Conservation (phyloP, 768 basidiomycete species). For the Pleurotus salmoneostramineus region DNA sequence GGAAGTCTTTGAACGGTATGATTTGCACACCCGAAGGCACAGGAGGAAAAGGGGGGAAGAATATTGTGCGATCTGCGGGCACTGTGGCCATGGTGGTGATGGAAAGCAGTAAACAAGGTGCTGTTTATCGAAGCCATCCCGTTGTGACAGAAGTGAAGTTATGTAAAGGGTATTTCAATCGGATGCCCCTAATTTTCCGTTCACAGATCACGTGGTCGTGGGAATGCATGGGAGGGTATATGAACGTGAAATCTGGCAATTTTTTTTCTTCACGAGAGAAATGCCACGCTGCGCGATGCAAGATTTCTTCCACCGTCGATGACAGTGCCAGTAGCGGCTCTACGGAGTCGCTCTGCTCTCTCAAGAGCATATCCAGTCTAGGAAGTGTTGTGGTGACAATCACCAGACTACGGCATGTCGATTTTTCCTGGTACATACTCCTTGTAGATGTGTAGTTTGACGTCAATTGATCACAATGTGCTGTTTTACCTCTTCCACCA, state of each 20-base stretch:
- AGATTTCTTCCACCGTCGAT: slow-evolving; percentile 44
- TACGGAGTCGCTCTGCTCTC: slow-evolving; percentile 49
- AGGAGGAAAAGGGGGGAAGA: slow-evolving; percentile 24
- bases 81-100: too few species aligned
- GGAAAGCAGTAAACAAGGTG: too few species aligned
- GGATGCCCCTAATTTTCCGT: too few species aligned
- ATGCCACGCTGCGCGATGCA: slow-evolving; percentile 66
- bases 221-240: too few species aligned
- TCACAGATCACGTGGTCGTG: too few species aligned
- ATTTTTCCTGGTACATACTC: slow-evolving; percentile 52
- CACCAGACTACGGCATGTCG: slow-evolving; percentile 60
- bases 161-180: too few species aligned
- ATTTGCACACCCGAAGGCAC: slow-evolving; percentile 38
- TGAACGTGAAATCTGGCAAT: too few species aligned
- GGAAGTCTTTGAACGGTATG: slow-evolving; percentile 54
- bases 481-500: too few species aligned
- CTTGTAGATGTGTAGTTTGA: not conserved
- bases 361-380: slow-evolving; percentile 49
- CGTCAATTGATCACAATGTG: not conserved
- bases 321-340: slow-evolving; percentile 62
- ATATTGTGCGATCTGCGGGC: too few species aligned
- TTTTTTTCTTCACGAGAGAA: slow-evolving; percentile 38
- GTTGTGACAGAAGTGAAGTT: too few species aligned
- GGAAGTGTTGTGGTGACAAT: slow-evolving; percentile 60
- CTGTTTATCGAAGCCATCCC: too few species aligned